Conservation (phyloP, 306 rosid species). For the Pueraria montana region DNA sequence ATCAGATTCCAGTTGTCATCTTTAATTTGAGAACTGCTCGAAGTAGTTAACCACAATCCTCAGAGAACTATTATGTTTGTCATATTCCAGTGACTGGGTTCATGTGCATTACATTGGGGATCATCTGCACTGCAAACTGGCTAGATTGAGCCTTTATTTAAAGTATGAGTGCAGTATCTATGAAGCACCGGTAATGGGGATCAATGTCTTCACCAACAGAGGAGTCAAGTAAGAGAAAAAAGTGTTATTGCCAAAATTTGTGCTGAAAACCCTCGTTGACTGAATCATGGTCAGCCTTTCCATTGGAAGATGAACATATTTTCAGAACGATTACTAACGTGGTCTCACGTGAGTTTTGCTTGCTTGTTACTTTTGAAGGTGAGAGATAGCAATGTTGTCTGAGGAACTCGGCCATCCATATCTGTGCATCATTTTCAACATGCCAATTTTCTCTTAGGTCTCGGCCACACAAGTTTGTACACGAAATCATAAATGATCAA, state of each 20-base stretch:
- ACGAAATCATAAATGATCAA: background rate
- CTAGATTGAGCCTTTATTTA: background rate
- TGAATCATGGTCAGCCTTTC: constrained; percentile 7
- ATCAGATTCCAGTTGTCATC: constrained; percentile 44
- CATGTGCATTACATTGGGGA: constrained; percentile 36
- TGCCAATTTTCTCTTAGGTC: constrained; percentile 2
- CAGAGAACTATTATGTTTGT: constrained; percentile 26
- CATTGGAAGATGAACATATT: background rate
- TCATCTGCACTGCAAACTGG: background rate
- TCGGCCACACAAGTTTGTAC: background rate
- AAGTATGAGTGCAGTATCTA: background rate
- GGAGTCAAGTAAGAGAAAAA: background rate
- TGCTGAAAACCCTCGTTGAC: constrained; percentile 2
- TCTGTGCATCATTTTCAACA: constrained; percentile 12
- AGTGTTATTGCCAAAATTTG: background rate
- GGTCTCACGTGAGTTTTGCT: constrained; percentile 34
- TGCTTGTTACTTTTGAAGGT: constrained; percentile 21
- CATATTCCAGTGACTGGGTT: constrained; percentile 25
- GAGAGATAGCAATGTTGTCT: constrained; percentile 3
- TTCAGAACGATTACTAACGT: constrained; percentile 9
- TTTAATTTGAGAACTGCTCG: constrained; percentile 40
- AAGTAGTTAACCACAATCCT: constrained; percentile 44
- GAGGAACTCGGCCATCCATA: background rate
- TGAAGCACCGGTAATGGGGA: constrained; percentile 36
- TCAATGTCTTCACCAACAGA: constrained; percentile 3